Percentiles rank a stretch among this genome's conserved stretches.
Conservation (phyloP, 371 early-diverging fungal genomes). For the Capillidium rhysosporum region DNA sequence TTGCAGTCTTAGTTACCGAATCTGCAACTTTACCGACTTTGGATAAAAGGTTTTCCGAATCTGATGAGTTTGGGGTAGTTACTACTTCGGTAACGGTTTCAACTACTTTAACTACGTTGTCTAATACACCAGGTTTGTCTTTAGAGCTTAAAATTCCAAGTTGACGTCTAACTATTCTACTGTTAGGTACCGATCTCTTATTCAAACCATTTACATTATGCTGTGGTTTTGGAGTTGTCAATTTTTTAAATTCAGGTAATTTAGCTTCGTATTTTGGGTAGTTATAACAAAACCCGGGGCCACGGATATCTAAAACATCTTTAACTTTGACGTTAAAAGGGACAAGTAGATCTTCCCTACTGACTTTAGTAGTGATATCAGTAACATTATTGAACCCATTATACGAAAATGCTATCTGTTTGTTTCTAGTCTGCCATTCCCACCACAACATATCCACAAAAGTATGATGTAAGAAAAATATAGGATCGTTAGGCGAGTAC, state of each 20-base stretch:
- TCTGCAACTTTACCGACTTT: neutral
- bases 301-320: slow-evolving; percentile 2
- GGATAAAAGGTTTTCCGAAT: neutral
- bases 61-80: neutral
- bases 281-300: slow-evolving; percentile 3
- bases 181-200: too few relatives aligned
- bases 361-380: neutral
- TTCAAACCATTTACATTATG: too few relatives aligned
- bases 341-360: neutral
- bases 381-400: neutral
- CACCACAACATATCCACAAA: neutral
- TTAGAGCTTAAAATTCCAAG: too few relatives aligned
- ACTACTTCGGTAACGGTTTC: neutral
- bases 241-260: neutral
- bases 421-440: neutral
- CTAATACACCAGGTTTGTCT: too few relatives aligned
- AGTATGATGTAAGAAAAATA: slow-evolving; percentile 2
- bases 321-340: slow-evolving; percentile 7
- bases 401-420: neutral
- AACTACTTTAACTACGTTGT: too few relatives aligned
- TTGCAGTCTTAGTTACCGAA: neutral
- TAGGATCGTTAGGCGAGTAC: slow-evolving; percentile 5
- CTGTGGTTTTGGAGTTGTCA: neutral
- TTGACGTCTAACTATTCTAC: neutral
- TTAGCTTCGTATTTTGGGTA: neutral